Base-by-base conservation (phyloP, 2,329 filamentous ascomycete genomes). In the Aspergillus udagawae region DNA sequence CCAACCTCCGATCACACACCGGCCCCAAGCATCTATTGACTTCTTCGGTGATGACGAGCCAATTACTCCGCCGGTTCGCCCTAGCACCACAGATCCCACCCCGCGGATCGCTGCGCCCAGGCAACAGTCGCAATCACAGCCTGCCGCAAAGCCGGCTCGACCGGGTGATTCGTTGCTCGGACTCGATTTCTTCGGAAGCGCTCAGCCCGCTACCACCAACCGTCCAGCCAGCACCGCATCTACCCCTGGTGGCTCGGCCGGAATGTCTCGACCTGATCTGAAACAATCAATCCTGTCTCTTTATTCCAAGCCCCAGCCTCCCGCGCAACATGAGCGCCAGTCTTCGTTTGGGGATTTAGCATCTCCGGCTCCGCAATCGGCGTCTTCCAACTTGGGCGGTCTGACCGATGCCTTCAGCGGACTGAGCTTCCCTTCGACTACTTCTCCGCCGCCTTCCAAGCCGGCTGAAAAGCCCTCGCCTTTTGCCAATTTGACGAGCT, bases 201-300 rank as follows among this genome's bases (percentile, higher is more conserved):
- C 85, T 32, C 79, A 88, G 44, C 80, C 87, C 38, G 81, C 89
- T 9, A 85, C 91, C n/a, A 86, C 87, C 32, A 79, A 78, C 53
- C 84, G 92, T 53, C 90, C 92, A n/a, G 85, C 90, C 5, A 96
- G 91, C 76, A 91, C 91, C 21, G 84, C 87, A 4, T 86, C 87
- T 20, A 83, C 86, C 12, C 77, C 83, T 49, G 69, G 70, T 27
- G 81, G 82, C 4, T 72, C 82, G 3, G 80, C 80, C 20, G 82
- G 83, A 12, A 87, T 90, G 65, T 95, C 92, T 49, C 83, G 94
- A 60, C 92, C 93, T 2, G 94, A 99, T 71, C 80, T 99, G 59
- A 99, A 99, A 77, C 93, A 97, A 75, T 97, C 93, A 2, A 99
- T 99, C 59, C 78, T 99, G 51, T 99, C 94, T 7, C 83, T 99